These are phyloP conservation scores for Solanum bukasovii DNA, from an alignment of 257 asterid species.

Conservation along the genomic window DNA sequence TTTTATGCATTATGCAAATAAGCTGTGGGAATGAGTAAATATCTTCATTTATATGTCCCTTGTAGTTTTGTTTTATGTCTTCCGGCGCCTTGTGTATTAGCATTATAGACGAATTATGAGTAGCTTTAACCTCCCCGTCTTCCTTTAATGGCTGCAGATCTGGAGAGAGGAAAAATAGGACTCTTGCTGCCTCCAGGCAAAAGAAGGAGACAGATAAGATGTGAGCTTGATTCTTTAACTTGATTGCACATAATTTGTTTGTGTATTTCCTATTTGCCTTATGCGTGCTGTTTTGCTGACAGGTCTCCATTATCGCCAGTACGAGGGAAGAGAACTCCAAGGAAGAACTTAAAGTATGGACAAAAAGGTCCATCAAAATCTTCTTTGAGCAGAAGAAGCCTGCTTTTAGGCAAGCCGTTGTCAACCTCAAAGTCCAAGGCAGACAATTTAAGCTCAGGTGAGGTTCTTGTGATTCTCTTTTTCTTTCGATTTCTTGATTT, in stretches of 20 bases:
- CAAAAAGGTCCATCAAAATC: constrained; percentile 30
- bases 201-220: constrained; percentile 30
- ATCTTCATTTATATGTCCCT: background rate
- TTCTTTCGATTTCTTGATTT: background rate
- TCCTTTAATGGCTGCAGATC: constrained; percentile 32
- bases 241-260: constrained; percentile 1
- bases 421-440: constrained; percentile 20
- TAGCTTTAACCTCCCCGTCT: background rate
- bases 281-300: constrained; percentile 22
- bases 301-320: constrained; percentile 60
- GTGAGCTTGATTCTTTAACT: constrained; percentile 36
- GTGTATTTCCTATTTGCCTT: constrained; percentile 7
- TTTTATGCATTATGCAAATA: background rate
- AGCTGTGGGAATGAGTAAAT: background rate
- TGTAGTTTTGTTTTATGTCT: background rate
- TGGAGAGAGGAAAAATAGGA: constrained; percentile 41
- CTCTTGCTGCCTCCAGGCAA: constrained; percentile 30
- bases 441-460: constrained; percentile 47
- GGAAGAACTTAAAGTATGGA: constrained; percentile 41
- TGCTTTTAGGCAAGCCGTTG: constrained; percentile 20
- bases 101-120: background rate
- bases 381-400: constrained; percentile 30
- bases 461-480: constrained; percentile 1
- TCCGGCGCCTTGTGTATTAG: background rate
- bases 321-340: constrained; percentile 77